Evolutionary conservation across 331 rosid genomes (phyloP), one percentile per base, ranked within the genome.

Genomic region (Quercus phellos): DNA sequence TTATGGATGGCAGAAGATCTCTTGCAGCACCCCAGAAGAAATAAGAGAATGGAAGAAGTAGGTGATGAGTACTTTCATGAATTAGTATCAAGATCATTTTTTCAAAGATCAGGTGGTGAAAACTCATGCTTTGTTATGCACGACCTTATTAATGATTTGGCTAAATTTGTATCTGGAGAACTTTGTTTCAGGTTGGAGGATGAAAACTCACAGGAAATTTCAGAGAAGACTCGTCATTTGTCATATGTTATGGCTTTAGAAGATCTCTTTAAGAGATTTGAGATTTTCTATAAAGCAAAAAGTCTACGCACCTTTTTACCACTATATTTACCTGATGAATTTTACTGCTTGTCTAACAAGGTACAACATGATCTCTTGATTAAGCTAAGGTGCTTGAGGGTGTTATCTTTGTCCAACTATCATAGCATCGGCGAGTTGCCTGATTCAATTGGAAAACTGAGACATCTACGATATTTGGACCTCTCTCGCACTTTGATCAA

Each of bases 1-100:
- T 17, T 75, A 16, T 75, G 79, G 79, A 75, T 63, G 72, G 79
- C 63, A 63, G 72, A 75, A 75, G 79, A 75, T 63, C 72, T 75
- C 11, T 12, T 75, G 6, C 50, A 0, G 13, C 51, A 61, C 5
- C 32, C 72, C 6, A 27, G 64, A 50, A 64, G 6, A 50, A 18
- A 75, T 42, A 38, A 18, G 30, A 8, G 27, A 29, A 17, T 74
- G 17, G 72, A 75, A 61, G 32, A 46, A 61, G 32, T 43, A n/a
- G 79, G 79, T 16, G 38, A 18, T 22, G 79, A 61, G 4, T 75
- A 61, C 51, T 61, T 75, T 10, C 54, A 61, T 29, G 79, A 75
- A 8, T 24, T 75, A 46, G 32, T 63, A 27, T 61, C 79, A 1
- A 75, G 72, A 24, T 75, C 79, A 46, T 75, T 75, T 10, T 63